Evolutionary conservation across 257 asterid species (phyloP).

Genomic region (Anisodus tanguticus): DNA sequence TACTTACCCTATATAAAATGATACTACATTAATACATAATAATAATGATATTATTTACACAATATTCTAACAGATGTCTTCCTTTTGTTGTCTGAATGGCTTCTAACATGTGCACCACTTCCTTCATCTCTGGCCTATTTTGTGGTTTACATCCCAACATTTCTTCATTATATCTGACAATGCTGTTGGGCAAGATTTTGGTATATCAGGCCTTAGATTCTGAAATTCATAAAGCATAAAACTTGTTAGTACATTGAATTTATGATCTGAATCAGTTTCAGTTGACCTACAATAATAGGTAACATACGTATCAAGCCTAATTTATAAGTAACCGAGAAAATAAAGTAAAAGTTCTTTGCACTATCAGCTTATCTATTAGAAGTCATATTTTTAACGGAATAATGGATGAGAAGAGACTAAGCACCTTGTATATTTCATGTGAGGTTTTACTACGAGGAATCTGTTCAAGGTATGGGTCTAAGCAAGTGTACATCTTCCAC

Average conservation of each 20-base stretch:
- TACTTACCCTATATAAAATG: no score
- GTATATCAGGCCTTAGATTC: slow-evolving; percentile 34
- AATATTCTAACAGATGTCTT: neutral
- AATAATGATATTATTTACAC: no score
- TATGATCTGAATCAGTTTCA: no score
- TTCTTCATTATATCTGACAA: slow-evolving; percentile 33
- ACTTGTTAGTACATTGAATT: neutral
- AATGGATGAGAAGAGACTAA: neutral
- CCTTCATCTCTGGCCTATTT: slow-evolving; percentile 41
- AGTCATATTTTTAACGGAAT: neutral
- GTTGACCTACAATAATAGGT: neutral
- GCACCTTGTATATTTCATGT: slow-evolving; percentile 17
- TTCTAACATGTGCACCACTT: slow-evolving; percentile 34
- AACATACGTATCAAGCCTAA: neutral
- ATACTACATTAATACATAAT: no score
- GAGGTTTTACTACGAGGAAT: neutral
- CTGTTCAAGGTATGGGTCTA: neutral
- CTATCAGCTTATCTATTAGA: no score
- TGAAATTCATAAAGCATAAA: neutral
- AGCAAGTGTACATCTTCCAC: slow-evolving; percentile 38
- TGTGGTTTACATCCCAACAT: slow-evolving; percentile 35
- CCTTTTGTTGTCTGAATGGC: slow-evolving; percentile 1
- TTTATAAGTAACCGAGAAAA: neutral
- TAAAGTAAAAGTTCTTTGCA: no score
- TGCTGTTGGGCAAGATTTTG: slow-evolving; percentile 23